phyloP scores from a whole-genome alignment of 352 stramenopile genomes.

The Globisporangium camurandrum region DNA sequence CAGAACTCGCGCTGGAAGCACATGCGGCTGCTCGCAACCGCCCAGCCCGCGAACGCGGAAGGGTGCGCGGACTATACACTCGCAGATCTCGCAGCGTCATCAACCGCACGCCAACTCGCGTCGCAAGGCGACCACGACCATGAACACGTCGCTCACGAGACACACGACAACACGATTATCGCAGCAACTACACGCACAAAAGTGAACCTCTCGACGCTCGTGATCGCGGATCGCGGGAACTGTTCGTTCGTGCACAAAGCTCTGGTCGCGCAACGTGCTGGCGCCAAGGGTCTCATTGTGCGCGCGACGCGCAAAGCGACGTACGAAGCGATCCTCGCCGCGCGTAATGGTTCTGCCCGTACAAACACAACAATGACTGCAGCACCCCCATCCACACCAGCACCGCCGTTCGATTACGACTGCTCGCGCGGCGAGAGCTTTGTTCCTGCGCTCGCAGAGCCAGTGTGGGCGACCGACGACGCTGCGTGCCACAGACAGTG shows the following conservation, averaged over 20 bases:
- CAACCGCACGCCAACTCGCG: constrained; percentile 1
- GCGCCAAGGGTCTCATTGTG: constrained; percentile 47
- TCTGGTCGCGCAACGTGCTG: constrained; percentile 34
- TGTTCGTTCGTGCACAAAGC: constrained; percentile 72
- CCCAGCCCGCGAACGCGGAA: constrained; percentile 20
- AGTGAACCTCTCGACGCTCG: constrained; percentile 19
- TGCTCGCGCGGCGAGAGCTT: constrained; percentile 51
- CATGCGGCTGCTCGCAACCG: constrained; percentile 22
- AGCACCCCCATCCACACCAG: constrained; percentile 1
- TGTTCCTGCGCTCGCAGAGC: constrained; percentile 26
- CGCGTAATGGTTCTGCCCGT: constrained; percentile 23
- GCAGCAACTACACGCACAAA: neutral
- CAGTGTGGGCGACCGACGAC: constrained; percentile 44
- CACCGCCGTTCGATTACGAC: constrained; percentile 63
- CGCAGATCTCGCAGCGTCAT: neutral
- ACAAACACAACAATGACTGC: constrained; percentile 15
- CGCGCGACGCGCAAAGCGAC: constrained; percentile 48
- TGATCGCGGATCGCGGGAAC: constrained; percentile 66
- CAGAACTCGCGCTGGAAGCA: constrained; percentile 51
- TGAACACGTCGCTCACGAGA: neutral
- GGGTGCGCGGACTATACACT: constrained; percentile 33
- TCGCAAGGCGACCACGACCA: constrained; percentile 4
- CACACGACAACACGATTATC: neutral
- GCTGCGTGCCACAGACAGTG: constrained; percentile 27
- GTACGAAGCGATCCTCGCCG: constrained; percentile 35